A percentile compares a stretch with the other conserved stretches of the same genome.
These are phyloP conservation scores for Parathielavia hyrcaniae DNA, from an alignment of 495 filamentous ascomycete species.

Conservation along the genomic window DNA sequence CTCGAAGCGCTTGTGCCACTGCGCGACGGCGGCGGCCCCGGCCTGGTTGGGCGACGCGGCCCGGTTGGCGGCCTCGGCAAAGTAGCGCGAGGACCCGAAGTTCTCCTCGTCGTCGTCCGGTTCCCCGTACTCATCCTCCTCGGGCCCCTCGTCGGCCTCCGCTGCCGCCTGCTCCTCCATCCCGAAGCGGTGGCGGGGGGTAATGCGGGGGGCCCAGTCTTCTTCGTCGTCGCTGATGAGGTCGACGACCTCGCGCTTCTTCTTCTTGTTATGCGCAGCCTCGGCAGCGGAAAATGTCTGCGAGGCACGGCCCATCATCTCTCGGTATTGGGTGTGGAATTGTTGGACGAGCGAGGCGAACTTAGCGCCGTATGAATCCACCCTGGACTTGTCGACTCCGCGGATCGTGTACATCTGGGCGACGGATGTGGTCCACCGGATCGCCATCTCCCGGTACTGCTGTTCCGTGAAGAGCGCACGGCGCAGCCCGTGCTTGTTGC, in stretches of 20 bases:
- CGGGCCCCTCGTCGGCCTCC: constrained; percentile 23
- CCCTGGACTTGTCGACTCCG: constrained; percentile 63
- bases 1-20: constrained; percentile 13
- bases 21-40: constrained; percentile 23
- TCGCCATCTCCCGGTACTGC: constrained; percentile 76
- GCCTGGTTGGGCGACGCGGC: background rate
- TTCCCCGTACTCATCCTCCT: constrained; percentile 18
- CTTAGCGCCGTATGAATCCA: constrained; percentile 57
- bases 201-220: constrained; percentile 39
- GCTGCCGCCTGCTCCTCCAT: constrained; percentile 37
- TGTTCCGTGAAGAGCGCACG: constrained; percentile 70
- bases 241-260: constrained; percentile 62
- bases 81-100: constrained; percentile 19
- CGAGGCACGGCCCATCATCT: constrained; percentile 43
- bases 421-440: constrained; percentile 57
- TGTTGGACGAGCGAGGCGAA: constrained; percentile 60
- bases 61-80: background rate
- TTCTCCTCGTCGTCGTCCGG: constrained; percentile 22
- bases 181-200: constrained; percentile 37
- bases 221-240: constrained; percentile 63
- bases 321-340: constrained; percentile 51
- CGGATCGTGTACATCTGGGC: constrained; percentile 60
- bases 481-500: constrained; percentile 55
- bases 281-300: constrained; percentile 1
- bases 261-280: constrained; percentile 34